These are phyloP conservation scores for Melampsora americana DNA, from an alignment of 1,284 basidiomycete genomes.

Conservation along the genomic window DNA sequence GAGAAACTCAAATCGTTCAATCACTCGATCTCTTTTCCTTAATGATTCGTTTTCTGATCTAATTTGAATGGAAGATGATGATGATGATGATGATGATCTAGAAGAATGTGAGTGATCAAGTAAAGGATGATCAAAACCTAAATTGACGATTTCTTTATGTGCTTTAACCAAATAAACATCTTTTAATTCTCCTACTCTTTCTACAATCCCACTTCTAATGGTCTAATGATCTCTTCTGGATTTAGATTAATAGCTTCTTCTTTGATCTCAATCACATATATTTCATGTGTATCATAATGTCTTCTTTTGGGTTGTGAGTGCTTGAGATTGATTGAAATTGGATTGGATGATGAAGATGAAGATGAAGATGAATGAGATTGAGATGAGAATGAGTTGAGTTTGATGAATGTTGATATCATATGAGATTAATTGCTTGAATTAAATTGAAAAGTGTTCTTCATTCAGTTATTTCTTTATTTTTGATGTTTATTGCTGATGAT, in stretches of 20 bases:
- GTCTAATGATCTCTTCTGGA: conserved; percentile 57
- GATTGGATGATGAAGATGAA: conserved; percentile 7
- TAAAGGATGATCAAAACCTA: conserved; percentile 44
- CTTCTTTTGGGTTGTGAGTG: conserved; percentile 50
- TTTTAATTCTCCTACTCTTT: conserved; percentile 76
- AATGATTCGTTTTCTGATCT: background rate
- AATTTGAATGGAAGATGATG: background rate
- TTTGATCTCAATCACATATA: conserved; percentile 78
- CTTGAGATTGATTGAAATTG: background rate
- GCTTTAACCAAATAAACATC: conserved; percentile 82
- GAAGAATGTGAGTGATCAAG: too few species aligned
- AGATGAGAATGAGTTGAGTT: too few species aligned
- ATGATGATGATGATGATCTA: too few species aligned
- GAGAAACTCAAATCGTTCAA: conserved; percentile 33
- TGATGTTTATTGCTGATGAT: too few species aligned
- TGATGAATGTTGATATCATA: background rate
- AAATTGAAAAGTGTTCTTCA: too few species aligned
- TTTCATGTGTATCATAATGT: conserved; percentile 74
- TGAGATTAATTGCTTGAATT: background rate
- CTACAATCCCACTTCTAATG: conserved; percentile 76
- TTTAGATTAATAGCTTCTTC: conserved; percentile 56
- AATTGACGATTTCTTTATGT: conserved; percentile 37
- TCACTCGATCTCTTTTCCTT: conserved; percentile 11
- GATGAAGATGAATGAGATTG: background rate
- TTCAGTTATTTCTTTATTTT: too few species aligned